Percentiles rank a stretch among this genome's conserved stretches.
Evolutionary conservation across 371 early-diverging fungal genomes (phyloP).

Genomic region (Mortierella sp.): DNA sequence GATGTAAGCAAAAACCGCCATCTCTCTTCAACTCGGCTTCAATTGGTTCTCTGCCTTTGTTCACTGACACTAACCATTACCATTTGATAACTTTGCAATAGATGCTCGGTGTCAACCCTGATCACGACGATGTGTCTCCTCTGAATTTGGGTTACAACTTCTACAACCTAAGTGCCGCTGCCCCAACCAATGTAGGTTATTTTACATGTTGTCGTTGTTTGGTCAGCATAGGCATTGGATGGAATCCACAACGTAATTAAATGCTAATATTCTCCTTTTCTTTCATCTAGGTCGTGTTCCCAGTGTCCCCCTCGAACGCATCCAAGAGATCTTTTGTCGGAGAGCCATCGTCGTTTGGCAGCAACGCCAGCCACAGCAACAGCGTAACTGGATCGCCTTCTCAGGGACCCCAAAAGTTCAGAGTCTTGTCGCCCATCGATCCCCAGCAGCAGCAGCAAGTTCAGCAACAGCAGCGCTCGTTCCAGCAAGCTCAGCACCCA

Average conservation of each 20-base stretch:
- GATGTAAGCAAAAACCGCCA: conserved; percentile 32
- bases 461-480: conserved; percentile 17
- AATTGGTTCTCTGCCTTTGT: too few relatives aligned
- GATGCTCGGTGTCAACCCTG: conserved; percentile 48
- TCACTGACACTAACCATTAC: background rate
- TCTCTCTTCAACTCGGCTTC: background rate
- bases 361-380: background rate
- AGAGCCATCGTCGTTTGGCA: conserved; percentile 14
- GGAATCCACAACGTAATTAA: background rate
- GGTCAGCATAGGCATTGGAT: too few relatives aligned
- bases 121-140: conserved; percentile 24
- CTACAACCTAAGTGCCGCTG: conserved; percentile 3
- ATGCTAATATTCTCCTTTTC: background rate
- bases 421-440: conserved; percentile 28
- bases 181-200: conserved; percentile 30
- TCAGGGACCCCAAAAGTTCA: conserved; percentile 29
- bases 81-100: background rate
- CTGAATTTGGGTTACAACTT: conserved; percentile 1
- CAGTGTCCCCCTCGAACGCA: conserved; percentile 18
- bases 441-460: conserved; percentile 23
- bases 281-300: background rate
- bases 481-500: conserved; percentile 17
- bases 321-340: conserved; percentile 19
- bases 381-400: conserved; percentile 20
- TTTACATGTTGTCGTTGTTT: background rate